Evolutionary conservation across 225 moss, liverwort and hornwort species (phyloP).

Genomic region (Sphagnum contortum): DNA sequence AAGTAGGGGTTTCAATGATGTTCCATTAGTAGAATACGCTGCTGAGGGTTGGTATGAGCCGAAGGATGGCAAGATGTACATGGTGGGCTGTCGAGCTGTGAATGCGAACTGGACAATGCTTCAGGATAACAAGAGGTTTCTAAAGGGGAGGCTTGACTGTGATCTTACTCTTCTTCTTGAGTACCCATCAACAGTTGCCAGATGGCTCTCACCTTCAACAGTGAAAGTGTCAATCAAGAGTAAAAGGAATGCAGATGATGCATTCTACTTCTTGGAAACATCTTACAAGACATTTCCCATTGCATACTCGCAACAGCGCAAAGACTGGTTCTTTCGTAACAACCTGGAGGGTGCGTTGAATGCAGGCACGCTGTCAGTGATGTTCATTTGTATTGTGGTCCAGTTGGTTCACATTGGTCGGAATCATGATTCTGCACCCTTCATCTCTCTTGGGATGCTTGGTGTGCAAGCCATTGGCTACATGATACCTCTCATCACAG

Average conservation of each 20-base stretch:
- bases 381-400: constrained; percentile 27
- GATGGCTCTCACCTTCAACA: constrained; percentile 29
- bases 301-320: constrained; percentile 21
- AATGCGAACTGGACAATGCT: constrained; percentile 27
- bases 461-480: constrained; percentile 32
- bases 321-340: constrained; percentile 14
- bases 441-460: constrained; percentile 40
- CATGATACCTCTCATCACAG: constrained; percentile 35
- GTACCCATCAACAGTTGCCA: constrained; percentile 30
- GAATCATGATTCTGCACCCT: constrained; percentile 26
- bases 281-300: constrained; percentile 14
- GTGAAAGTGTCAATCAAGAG: constrained; percentile 30
- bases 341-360: constrained; percentile 33
- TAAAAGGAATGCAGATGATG: constrained; percentile 16
- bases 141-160: constrained; percentile 37
- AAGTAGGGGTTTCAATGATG: not conserved
- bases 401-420: constrained; percentile 28
- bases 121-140: constrained; percentile 7
- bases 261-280: constrained; percentile 23
- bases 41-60: constrained; percentile 41
- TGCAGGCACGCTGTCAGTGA: constrained; percentile 27
- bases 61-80: constrained; percentile 38
- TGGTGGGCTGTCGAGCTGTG: constrained; percentile 40
- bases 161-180: constrained; percentile 25
- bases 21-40: not conserved